Percentiles rank a stretch among this genome's conserved stretches.
Evolutionary conservation across 805 yeast genomes (phyloP).

Genomic region (Metschnikowia kofuensis): DNA sequence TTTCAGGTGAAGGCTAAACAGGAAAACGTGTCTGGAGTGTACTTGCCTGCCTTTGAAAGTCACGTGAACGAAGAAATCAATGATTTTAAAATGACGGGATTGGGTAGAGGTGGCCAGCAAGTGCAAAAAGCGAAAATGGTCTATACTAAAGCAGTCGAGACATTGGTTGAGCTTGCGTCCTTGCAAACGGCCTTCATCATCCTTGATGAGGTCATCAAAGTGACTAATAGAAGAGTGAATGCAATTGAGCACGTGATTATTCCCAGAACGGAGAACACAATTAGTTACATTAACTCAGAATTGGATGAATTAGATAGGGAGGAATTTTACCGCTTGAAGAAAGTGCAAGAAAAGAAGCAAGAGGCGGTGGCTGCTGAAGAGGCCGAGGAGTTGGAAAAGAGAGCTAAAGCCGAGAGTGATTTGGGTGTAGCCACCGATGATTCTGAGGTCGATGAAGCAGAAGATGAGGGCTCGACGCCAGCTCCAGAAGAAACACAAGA

Average conservation of each 20-base stretch:
- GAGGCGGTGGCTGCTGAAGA: slow-evolving; percentile 67
- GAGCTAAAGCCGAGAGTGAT: slow-evolving; percentile 20
- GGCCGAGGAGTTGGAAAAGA: slow-evolving; percentile 38
- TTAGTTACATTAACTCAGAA: slow-evolving; percentile 86
- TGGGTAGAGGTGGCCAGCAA: slow-evolving; percentile 98
- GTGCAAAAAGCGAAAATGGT: slow-evolving; percentile 92
- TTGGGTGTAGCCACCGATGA: slow-evolving; percentile 20
- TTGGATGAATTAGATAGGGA: slow-evolving; percentile 97
- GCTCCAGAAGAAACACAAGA: slow-evolving; percentile 3
- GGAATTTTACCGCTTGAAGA: slow-evolving; percentile 93
- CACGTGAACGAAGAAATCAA: slow-evolving; percentile 80
- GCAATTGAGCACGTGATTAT: slow-evolving; percentile 98
- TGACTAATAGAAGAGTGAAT: slow-evolving; percentile 96
- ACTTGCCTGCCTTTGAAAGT: slow-evolving; percentile 88
- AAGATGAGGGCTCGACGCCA: slow-evolving; percentile 18
- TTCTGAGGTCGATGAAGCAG: slow-evolving; percentile 6
- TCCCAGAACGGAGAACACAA: slow-evolving; percentile 96
- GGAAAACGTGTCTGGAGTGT: slow-evolving; percentile 95
- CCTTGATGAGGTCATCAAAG: slow-evolving; percentile 95
- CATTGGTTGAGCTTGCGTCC: slow-evolving; percentile 92
- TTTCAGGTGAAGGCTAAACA: slow-evolving; percentile 88
- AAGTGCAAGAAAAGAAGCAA: slow-evolving; percentile 93
- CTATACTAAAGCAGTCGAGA: slow-evolving; percentile 94
- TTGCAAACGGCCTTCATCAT: slow-evolving; percentile 95
- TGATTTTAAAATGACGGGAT: slow-evolving; percentile 93